Base-by-base conservation (phyloP, 345 rosid species). In the Pseudoturritis turrita region DNA sequence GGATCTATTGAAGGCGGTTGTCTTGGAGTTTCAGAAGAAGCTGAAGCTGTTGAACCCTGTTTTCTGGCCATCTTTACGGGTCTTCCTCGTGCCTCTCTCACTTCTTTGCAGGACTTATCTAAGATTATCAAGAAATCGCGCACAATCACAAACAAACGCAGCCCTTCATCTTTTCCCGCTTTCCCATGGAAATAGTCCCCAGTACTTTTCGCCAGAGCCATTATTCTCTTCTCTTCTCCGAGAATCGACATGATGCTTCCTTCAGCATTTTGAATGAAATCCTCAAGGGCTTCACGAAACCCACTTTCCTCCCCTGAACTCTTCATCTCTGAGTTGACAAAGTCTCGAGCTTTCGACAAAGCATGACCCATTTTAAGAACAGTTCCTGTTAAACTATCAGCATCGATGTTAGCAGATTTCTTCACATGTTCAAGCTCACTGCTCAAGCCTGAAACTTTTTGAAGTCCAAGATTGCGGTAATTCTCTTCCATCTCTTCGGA, bases 151-250 rank as follows among this genome's bases (percentile, higher is more conserved):
- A 96, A 96, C 79, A 96, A 78, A 17, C 94, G 90, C 53, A 96
- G 67, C 26, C 98, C 97, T 69, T 96, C 99, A 45, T 92, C 96
- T 81, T 85, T 92, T 45, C 92, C 94, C 1, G 97, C 79, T 57
- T 96, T 96, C 33, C 99, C 99, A 75, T 96, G 98, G 85, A 92
- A 96, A 70, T 96, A 96, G 70, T 96, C 97, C 1, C 96, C 97
- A 14, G 98, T 86, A 74, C 85, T 87, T 84, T 90, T 96, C 86
- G 92, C 97, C 64, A 96, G 49, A 58, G 84, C 83, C 88, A 85
- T 84, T 58, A 96, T 88, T 73, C 87, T 89, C 88, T 87, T 88
- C 74, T 96, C 99, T 81, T 96, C 98, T 58, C 70, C 88, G 31
- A 84, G 81, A 78, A 92, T 70, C n/a, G 78, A 61, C 81, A 64